phyloP scores from a whole-genome alignment of 768 basidiomycete species.

The Mycena filopes region DNA sequence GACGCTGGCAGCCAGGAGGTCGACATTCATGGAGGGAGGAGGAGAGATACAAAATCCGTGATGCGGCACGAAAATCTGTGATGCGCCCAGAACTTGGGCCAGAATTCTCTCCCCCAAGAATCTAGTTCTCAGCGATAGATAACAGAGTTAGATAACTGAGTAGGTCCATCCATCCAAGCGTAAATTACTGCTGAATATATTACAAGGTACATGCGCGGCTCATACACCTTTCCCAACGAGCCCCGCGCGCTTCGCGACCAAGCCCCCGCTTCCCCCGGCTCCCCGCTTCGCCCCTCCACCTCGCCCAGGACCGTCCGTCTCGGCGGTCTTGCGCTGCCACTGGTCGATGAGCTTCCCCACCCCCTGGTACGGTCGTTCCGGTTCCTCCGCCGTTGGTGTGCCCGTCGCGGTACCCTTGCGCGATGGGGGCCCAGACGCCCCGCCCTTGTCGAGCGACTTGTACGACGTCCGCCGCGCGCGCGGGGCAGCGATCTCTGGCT shows the following conservation, averaged over 20 bases:
- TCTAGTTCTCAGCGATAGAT: not conserved
- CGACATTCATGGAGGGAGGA: constrained; percentile 25
- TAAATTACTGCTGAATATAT: constrained; percentile 27
- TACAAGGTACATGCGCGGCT: constrained; percentile 27
- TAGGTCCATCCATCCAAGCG: constrained; percentile 16
- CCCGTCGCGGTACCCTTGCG: constrained; percentile 35
- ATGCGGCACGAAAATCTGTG: too few species aligned
- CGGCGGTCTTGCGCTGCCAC: constrained; percentile 86
- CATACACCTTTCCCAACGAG: constrained; percentile 30
- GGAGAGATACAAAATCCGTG: not conserved
- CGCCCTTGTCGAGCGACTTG: constrained; percentile 38
- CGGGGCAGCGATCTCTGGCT: constrained; percentile 36
- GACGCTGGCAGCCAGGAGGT: constrained; percentile 27
- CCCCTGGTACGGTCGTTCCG: constrained; percentile 83
- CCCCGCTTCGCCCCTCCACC: constrained; percentile 15
- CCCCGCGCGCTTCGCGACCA: constrained; percentile 33
- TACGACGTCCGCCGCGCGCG: constrained; percentile 42
- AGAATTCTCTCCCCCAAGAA: too few species aligned
- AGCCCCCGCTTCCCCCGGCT: constrained; percentile 20
- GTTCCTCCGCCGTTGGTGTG: constrained; percentile 64
- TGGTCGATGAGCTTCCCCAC: constrained; percentile 88
- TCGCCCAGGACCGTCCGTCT: constrained; percentile 48
- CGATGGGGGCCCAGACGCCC: constrained; percentile 22
- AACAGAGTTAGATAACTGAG: not conserved
- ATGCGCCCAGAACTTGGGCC: too few species aligned